Conservation (phyloP, 2,329 filamentous ascomycete genomes). For the Apiospora saccharicola region DNA sequence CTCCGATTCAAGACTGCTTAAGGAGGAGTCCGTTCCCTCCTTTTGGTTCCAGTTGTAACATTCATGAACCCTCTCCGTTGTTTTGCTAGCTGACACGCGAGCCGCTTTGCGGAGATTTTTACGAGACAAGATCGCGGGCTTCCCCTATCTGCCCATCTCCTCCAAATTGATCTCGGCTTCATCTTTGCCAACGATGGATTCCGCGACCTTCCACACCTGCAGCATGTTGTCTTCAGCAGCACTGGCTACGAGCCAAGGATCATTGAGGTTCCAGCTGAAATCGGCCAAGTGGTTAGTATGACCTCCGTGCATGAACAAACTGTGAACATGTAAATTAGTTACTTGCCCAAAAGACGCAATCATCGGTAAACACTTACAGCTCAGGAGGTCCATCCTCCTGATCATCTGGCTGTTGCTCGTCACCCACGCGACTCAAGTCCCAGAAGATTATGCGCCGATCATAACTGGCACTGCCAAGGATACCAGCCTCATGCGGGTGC, state of each 20-base stretch:
- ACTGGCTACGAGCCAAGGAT: slow-evolving; percentile 95
- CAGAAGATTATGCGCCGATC: slow-evolving; percentile 95
- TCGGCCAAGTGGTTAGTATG: slow-evolving; percentile 97
- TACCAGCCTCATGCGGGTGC: slow-evolving; percentile 89
- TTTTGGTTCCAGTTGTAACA: not conserved
- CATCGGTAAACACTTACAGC: slow-evolving; percentile 67
- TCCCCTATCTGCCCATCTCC: slow-evolving; percentile 72
- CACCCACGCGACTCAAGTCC: slow-evolving; percentile 90
- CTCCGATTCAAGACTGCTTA: not conserved
- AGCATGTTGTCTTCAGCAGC: slow-evolving; percentile 97
- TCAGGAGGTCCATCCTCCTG: slow-evolving; percentile 94
- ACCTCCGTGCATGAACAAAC: slow-evolving; percentile 97
- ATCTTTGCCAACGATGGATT: slow-evolving; percentile 81
- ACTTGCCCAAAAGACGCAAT: slow-evolving; percentile 8
- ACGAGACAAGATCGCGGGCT: not conserved
- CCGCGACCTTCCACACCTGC: slow-evolving; percentile 90
- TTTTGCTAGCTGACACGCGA: not conserved
- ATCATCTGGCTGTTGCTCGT: slow-evolving; percentile 95
- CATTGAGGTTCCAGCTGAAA: slow-evolving; percentile 97
- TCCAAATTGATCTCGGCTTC: slow-evolving; percentile 77
- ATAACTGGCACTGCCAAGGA: slow-evolving; percentile 90
- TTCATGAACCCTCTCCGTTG: not conserved
- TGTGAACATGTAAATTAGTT: slow-evolving; percentile 45
- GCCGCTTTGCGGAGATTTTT: not conserved
- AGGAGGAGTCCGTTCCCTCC: too few species aligned